These are phyloP conservation scores for Saturnispora silvae DNA, from an alignment of 805 yeast species.

Conservation along the genomic window DNA sequence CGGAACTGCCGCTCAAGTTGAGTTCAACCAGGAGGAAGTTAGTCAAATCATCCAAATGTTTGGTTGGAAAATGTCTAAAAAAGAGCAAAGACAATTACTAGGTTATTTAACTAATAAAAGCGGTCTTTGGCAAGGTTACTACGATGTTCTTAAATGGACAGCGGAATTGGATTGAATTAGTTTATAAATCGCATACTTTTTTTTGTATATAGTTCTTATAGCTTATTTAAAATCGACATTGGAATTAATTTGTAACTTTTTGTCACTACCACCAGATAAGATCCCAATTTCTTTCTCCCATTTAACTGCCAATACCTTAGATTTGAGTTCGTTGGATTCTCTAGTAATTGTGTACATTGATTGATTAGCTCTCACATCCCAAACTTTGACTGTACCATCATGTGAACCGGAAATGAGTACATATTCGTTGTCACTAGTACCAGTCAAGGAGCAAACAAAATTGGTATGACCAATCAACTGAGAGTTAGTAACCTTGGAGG, in stretches of 20 bases:
- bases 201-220: neutral
- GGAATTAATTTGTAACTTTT: slow-evolving; percentile 73
- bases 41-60: slow-evolving; percentile 35
- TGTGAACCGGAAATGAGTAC: slow-evolving; percentile 86
- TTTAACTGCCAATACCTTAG: slow-evolving; percentile 75
- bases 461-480: slow-evolving; percentile 85
- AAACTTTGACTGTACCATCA: slow-evolving; percentile 88
- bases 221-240: slow-evolving; percentile 19
- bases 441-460: slow-evolving; percentile 72
- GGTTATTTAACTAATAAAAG: slow-evolving; percentile 59
- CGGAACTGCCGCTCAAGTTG: slow-evolving; percentile 75
- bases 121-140: slow-evolving; percentile 70
- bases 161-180: slow-evolving; percentile 18
- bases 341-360: slow-evolving; percentile 76
- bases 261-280: slow-evolving; percentile 89
- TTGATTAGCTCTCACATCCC: slow-evolving; percentile 88
- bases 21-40: slow-evolving; percentile 65
- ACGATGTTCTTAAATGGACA: slow-evolving; percentile 54
- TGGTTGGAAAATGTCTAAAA: slow-evolving; percentile 52
- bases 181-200: too few species aligned
- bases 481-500: slow-evolving; percentile 50
- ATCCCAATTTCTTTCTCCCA: slow-evolving; percentile 80
- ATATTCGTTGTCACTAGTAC: slow-evolving; percentile 72
- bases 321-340: slow-evolving; percentile 42
- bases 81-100: slow-evolving; percentile 29